Evolutionary conservation across 208 protist genomes (phyloP), one percentile per base, ranked within the genome.

Genomic region (Crithidia expoeki): DNA sequence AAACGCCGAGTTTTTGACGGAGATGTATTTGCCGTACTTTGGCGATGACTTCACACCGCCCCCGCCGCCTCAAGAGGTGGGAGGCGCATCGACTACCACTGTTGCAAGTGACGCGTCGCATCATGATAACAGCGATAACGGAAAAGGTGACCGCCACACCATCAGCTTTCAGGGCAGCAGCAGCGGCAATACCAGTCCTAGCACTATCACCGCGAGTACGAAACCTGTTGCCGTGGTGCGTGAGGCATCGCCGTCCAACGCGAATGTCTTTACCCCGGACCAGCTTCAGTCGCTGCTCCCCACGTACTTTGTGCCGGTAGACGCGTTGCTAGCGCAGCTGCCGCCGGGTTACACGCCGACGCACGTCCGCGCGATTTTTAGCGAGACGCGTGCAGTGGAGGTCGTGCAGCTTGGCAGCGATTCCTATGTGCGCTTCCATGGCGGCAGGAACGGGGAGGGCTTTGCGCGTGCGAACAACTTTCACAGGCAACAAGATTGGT

Each of bases 301-400:
- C 33, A 83, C 77, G 0, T 83, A 76, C 61, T 91, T 91, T 53
- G 76, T 91, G 33, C 85, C 85, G 14, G 56, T 91, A 65, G 64
- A 68, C 7, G 63, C 57, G 36, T 50, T 91, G n/a, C 61, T 86
- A 33, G 25, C 32, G 33, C 63, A 57, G 60, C 76, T 91, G 40
- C 85, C 82, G 23, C 33, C 52, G 2, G 85, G 85, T 11, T 91
- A 91, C 69, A 91, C 82, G 2, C 53, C 34, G 0, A 80, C 51
- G 10, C 85, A 88, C 66, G 60, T 91, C 11, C 72, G 74, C 21
- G 14, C 65, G 27, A 33, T 83, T 21, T 87, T 90, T 60, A 57
- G 60, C 17, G 71, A 53, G 38, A 87, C 76, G 11, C 68, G 65
- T 12, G 49, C 72, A 40, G 36, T 72, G 50, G 64, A 72, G 50